Percentiles rank a stretch among this genome's conserved stretches.
These are phyloP conservation scores for Alternaria sp. DNA, from an alignment of 2,329 filamentous ascomycete species.

Conservation along the genomic window DNA sequence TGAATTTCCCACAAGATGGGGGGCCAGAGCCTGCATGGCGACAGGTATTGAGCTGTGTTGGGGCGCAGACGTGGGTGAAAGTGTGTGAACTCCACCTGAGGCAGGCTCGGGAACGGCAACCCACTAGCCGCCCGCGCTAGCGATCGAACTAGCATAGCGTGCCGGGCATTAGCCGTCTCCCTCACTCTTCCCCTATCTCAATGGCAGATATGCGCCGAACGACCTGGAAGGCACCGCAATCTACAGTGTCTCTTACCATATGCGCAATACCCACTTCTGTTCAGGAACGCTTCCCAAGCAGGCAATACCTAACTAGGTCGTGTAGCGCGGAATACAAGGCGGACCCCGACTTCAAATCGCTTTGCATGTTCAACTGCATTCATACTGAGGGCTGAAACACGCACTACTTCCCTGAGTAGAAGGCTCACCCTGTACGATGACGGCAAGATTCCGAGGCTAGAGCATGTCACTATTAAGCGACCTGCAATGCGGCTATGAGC, in stretches of 20 bases:
- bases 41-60: background rate
- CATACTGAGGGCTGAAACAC: background rate
- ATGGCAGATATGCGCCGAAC: background rate
- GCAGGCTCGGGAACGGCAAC: background rate
- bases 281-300: background rate
- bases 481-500: background rate
- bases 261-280: background rate
- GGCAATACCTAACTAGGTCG: background rate
- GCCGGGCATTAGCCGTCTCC: background rate
- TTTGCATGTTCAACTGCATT: background rate
- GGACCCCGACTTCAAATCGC: background rate
- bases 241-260: background rate
- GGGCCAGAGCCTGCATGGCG: background rate
- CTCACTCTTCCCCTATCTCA: background rate
- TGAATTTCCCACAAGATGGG: background rate
- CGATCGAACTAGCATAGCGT: background rate
- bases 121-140: background rate
- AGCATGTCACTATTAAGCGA: background rate
- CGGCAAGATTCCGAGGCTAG: background rate
- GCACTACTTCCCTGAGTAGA: background rate
- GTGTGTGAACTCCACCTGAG: background rate
- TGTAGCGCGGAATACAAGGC: background rate
- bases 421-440: background rate
- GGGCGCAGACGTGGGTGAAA: background rate
- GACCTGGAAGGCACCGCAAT: background rate